Percentiles rank a stretch among this genome's conserved stretches.
phyloP scores from a whole-genome alignment of 116 monocot genomes.

The Dioscorea cayenensis region DNA sequence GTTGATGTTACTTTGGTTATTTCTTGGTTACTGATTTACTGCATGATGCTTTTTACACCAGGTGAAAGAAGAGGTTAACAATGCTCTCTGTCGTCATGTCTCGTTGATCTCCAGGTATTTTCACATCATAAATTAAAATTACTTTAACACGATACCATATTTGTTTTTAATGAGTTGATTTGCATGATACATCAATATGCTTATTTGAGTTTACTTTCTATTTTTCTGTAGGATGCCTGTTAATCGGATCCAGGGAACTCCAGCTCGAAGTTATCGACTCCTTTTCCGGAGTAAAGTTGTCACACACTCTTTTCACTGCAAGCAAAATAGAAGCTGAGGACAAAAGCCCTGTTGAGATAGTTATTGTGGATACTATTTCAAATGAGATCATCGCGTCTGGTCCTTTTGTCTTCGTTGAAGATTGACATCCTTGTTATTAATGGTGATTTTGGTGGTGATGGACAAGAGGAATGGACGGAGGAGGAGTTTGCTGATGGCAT shows the following conservation, averaged over 20 bases:
- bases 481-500: conserved; percentile 44
- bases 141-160: too few relatives aligned
- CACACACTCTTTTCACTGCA: conserved; percentile 60
- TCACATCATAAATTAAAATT: background rate
- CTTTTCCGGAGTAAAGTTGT: conserved; percentile 43
- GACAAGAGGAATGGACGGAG: conserved; percentile 42
- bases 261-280: conserved; percentile 8
- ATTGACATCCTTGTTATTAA: conserved; percentile 60
- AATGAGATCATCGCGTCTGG: conserved; percentile 30
- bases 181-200: too few relatives aligned
- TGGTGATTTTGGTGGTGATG: conserved; percentile 55
- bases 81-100: conserved; percentile 26
- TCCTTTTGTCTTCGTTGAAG: conserved; percentile 42
- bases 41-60: conserved; percentile 7
- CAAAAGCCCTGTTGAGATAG: conserved; percentile 35
- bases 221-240: background rate
- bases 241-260: background rate
- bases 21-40: background rate
- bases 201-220: background rate
- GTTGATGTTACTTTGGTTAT: background rate
- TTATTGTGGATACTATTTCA: conserved; percentile 28
- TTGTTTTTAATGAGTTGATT: background rate
- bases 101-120: conserved; percentile 25
- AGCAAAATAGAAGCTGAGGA: conserved; percentile 64
- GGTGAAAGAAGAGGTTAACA: conserved; percentile 64